Conservation (phyloP, 164 flowering plant species). For the Aristolochia contorta region DNA sequence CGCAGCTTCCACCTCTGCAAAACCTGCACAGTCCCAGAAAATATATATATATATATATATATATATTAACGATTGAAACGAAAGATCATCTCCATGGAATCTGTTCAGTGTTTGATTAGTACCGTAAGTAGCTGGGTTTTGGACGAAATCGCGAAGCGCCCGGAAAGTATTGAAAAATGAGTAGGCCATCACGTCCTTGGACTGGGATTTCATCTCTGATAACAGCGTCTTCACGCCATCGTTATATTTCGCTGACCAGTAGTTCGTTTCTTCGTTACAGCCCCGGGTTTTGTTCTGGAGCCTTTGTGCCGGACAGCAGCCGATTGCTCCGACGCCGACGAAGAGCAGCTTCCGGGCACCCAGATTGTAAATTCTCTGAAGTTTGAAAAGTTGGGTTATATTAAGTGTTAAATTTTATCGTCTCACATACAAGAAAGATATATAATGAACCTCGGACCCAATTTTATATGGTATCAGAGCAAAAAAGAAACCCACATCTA, state of each 20-base stretch:
- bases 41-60: neutral
- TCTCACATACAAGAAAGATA: too few species aligned
- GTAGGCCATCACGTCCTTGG: constrained; percentile 37
- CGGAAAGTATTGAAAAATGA: constrained; percentile 45
- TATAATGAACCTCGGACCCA: too few species aligned
- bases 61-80: neutral
- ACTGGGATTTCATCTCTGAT: constrained; percentile 30
- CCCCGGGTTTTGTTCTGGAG: constrained; percentile 24
- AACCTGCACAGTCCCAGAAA: constrained; percentile 31
- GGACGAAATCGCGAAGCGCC: constrained; percentile 29
- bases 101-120: neutral
- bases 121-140: constrained; percentile 51
- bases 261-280: constrained; percentile 46
- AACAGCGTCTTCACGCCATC: constrained; percentile 26
- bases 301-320: constrained; percentile 64
- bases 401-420: too few species aligned
- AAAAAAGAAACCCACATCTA: too few species aligned
- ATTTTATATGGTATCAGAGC: too few species aligned
- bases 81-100: neutral
- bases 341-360: constrained; percentile 56
- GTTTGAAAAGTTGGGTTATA: too few species aligned
- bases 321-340: constrained; percentile 37
- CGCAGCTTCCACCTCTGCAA: constrained; percentile 58
- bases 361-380: constrained; percentile 38
- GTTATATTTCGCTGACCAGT: constrained; percentile 37